Base-by-base conservation (phyloP, 352 stramenopile genomes). In the Globisporangium okanoganense region DNA sequence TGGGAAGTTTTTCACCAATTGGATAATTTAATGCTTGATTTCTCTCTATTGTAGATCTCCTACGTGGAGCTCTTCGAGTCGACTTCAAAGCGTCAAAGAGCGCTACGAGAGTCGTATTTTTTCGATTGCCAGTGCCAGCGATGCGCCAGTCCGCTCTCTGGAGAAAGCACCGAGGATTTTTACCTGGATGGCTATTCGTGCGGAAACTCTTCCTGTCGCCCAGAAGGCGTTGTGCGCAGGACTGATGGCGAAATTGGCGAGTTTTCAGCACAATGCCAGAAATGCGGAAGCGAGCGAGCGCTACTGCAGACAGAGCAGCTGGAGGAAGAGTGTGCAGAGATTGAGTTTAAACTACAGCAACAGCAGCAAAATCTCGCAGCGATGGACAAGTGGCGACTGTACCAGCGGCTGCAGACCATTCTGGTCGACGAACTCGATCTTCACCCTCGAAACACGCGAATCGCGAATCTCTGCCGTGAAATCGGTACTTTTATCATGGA, bases 51-150 rank as follows among this genome's bases (percentile, higher is more conserved):
- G 27, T 25, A 74, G 70, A 75, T 85, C 43, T 91, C 83, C 31
- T 93, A 93, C 58, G 56, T 87, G 3, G 83, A 93, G 68, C 55
- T 93, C 24, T 38, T 93, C 22, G 68, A 85, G 47, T 80, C 76
- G 5, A 79, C 72, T 0, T n/a, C 20, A 0, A 59, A 49, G 7
- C 73, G 81, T 33, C 72, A 65, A 52, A 57, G 13, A 0, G 69
- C 73, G 40, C 62, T 93, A 12, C 65, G 60, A 1, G 57, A 64
- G 5, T 93, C 81, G 43, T 91, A 91, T 44, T 93, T 91, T 51
- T 93, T 93, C 35, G 55, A 76, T 4, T 93, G 83, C 49, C 12
- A 66, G 8, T 93, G 83, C 55, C 6, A 13, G 14, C 71, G 76
- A 3, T 81, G 75, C 16, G 13, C 24, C 10, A 18, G 57, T 25